Base-by-base conservation (phyloP, 1,284 basidiomycete species). In the Cerioporus squamosus region DNA sequence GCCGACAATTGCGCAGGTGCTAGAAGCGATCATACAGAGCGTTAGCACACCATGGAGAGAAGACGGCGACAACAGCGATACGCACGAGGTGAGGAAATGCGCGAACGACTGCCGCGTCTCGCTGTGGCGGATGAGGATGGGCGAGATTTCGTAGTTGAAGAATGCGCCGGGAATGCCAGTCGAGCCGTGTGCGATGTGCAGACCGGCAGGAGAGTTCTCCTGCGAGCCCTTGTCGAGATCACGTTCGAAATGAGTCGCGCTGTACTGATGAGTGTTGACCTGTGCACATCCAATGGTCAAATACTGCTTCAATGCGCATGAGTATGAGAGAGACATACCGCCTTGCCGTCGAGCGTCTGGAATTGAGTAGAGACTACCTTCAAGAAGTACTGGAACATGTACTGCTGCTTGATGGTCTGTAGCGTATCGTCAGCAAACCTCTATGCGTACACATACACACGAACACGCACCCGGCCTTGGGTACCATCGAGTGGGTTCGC, bases 61-160 rank as follows among this genome's bases (percentile, higher is more conserved):
- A 2, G 12, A 15, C 18, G n/a, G 1, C 22, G 18, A 43, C 3
- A 47, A 39, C 23, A 40, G 18, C 10, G 48, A 10, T 10, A 84
- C 94, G 72, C 67, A 95, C 91, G 94, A 97, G 38, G 95, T 97
- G 40, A 98, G 77, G 81, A 99, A 98, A 77, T 98, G 97, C 6
- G 96, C 95, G 72, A 99, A 96, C 1, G 93, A 93, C 75, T 97
- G 94, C 57, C 95, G 85, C 40, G 84, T 90, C 72, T 97, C 95
- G n/a, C 85, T 84, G 71, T 97, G 94, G 22, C 95, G 88, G 47
- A 98, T 90, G 55, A 93, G 88, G 71, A 98, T 94, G 2, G 95
- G 96, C n/a, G 94, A 97, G 71, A 99, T 98, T 73, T 99, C 97
- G 73, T 91, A 97, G 79, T 96, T 98, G 86, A 97, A 91, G 80